These are phyloP conservation scores for Fusarium sp. DNA, from an alignment of 2,329 filamentous ascomycete genomes.

Conservation along the genomic window DNA sequence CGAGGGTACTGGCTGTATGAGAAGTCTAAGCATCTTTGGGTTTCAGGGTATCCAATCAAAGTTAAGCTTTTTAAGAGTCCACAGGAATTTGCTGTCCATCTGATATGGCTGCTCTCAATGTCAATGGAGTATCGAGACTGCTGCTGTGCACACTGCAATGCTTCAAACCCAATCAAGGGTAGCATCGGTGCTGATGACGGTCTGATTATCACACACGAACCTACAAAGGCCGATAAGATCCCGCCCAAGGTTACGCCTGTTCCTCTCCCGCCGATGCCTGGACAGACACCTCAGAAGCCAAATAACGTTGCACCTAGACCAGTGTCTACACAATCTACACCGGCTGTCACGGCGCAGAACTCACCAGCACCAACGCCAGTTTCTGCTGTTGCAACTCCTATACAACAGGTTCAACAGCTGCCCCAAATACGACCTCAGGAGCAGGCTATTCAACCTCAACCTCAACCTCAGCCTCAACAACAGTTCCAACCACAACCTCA, in stretches of 20 bases:
- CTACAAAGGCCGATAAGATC: slow-evolving; percentile 42
- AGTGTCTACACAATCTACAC: slow-evolving; percentile 45
- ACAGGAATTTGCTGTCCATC: slow-evolving; percentile 63
- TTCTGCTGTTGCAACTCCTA: slow-evolving; percentile 9
- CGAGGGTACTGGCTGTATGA: slow-evolving; percentile 60
- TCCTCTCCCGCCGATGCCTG: slow-evolving; percentile 51
- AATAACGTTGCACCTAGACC: slow-evolving; percentile 36
- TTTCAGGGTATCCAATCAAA: slow-evolving; percentile 62
- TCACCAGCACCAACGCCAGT: slow-evolving; percentile 30
- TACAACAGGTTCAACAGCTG: slow-evolving; percentile 19
- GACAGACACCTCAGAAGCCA: slow-evolving; percentile 50
- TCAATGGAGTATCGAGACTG: slow-evolving; percentile 62
- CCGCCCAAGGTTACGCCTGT: slow-evolving; percentile 51
- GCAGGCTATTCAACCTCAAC: slow-evolving; percentile 14
- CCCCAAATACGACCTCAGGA: slow-evolving; percentile 21
- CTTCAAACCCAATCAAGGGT: slow-evolving; percentile 43
- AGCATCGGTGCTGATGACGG: slow-evolving; percentile 43
- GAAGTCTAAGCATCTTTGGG: slow-evolving; percentile 61
- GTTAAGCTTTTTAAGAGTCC: slow-evolving; percentile 63
- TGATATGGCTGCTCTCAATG: slow-evolving; percentile 62
- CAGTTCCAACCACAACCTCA: slow-evolving; percentile 20
- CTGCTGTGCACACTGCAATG: slow-evolving; percentile 62
- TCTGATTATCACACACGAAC: slow-evolving; percentile 37
- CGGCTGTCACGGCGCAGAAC: slow-evolving; percentile 31
- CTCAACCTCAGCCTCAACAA: slow-evolving; percentile 20